phyloP scores from a whole-genome alignment of 805 yeast species.

The Diddensiella transvaalensis region DNA sequence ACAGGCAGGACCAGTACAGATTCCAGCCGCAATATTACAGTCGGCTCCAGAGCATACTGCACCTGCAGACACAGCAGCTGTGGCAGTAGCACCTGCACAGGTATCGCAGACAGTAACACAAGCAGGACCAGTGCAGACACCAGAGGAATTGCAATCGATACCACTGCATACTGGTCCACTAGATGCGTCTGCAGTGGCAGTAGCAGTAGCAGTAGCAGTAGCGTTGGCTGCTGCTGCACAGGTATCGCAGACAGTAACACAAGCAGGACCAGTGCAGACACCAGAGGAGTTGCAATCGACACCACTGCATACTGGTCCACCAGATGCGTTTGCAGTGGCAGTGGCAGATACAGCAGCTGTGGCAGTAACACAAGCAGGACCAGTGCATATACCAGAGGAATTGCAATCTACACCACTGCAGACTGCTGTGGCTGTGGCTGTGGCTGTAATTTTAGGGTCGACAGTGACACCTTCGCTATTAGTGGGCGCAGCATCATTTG shows the following conservation, averaged over 20 bases:
- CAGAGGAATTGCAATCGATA: slow-evolving; percentile 1
- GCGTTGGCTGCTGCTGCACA: background rate
- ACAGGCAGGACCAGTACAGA: slow-evolving; percentile 2
- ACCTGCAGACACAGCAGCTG: background rate
- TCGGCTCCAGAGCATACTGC: background rate
- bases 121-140: background rate
- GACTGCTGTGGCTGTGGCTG: background rate
- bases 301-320: background rate
- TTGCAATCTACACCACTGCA: background rate
- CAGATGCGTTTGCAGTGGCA: too few species aligned
- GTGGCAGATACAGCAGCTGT: too few species aligned
- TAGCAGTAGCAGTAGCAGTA: slow-evolving; percentile 2
- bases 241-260: too few species aligned
- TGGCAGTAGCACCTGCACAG: slow-evolving; percentile 4
- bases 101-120: background rate
- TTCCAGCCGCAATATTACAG: too few species aligned
- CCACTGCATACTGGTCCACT: slow-evolving; percentile 2
- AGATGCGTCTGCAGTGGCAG: background rate
- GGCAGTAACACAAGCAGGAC: background rate
- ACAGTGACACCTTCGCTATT: background rate
- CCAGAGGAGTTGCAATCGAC: background rate
- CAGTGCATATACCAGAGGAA: background rate
- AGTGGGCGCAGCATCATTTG: background rate
- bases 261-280: background rate
- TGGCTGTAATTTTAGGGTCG: too few species aligned